A percentile compares a stretch with the other conserved stretches of the same genome.
Evolutionary conservation across 345 rosid genomes (phyloP).

Genomic region (Boechera divaricarpa): DNA sequence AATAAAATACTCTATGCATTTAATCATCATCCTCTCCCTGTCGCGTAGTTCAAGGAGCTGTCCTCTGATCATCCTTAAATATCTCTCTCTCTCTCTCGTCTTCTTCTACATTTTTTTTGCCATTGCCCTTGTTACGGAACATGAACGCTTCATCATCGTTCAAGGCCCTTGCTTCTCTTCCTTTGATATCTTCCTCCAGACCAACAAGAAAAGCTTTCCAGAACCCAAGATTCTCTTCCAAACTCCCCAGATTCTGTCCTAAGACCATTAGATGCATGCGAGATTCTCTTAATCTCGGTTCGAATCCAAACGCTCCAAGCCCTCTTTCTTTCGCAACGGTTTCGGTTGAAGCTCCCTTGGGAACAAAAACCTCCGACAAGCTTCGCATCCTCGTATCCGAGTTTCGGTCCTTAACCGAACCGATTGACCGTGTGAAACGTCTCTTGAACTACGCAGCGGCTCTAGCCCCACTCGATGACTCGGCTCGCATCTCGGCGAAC

Average conservation of each 20-base stretch:
- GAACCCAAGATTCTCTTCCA: background rate
- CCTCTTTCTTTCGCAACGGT: slow-evolving; percentile 34
- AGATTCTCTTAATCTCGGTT: slow-evolving; percentile 20
- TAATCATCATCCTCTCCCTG: slow-evolving; percentile 16
- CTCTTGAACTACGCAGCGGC: slow-evolving; percentile 69
- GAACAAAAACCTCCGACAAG: slow-evolving; percentile 43
- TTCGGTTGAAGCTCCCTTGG: slow-evolving; percentile 27
- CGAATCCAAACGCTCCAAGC: background rate
- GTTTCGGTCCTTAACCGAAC: slow-evolving; percentile 64
- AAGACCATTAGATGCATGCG: slow-evolving; percentile 30
- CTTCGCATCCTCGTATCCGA: slow-evolving; percentile 58
- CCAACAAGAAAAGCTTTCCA: background rate
- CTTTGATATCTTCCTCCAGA: slow-evolving; percentile 31
- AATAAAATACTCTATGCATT: background rate
- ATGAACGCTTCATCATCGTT: slow-evolving; percentile 38
- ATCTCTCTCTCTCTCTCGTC: background rate
- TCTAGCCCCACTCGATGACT: slow-evolving; percentile 68
- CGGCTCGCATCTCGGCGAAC: slow-evolving; percentile 64
- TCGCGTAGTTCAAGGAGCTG: slow-evolving; percentile 38
- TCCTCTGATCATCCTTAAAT: slow-evolving; percentile 29
- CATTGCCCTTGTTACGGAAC: slow-evolving; percentile 19
- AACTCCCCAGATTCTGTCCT: background rate
- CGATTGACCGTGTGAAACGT: slow-evolving; percentile 83
- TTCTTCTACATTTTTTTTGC: background rate
- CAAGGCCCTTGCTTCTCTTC: slow-evolving; percentile 28